phyloP scores from a whole-genome alignment of 2,329 filamentous ascomycete genomes.

The Phoma sp. region DNA sequence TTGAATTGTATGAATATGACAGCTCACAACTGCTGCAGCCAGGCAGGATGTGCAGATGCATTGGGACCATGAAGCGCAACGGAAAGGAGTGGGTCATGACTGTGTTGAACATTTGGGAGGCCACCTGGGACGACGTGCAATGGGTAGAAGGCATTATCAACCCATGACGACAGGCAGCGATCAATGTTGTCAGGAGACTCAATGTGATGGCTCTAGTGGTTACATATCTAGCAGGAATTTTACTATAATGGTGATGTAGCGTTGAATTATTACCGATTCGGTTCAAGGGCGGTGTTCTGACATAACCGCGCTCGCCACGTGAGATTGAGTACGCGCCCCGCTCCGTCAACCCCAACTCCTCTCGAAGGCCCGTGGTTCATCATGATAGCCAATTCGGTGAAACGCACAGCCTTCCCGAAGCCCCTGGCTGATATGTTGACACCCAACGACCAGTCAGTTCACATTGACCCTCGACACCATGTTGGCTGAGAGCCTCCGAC shows the following conservation, averaged over 20 bases:
- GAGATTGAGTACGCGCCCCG: constrained; percentile 34
- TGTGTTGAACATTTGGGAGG: constrained; percentile 59
- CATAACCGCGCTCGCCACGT: constrained; percentile 25
- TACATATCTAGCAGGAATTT: background rate
- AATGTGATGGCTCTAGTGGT: background rate
- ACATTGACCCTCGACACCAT: constrained; percentile 23
- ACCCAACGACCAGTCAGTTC: constrained; percentile 10
- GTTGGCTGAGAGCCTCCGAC: constrained; percentile 29
- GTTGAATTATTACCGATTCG: background rate
- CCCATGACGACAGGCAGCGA: constrained; percentile 14
- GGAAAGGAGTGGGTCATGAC: constrained; percentile 52
- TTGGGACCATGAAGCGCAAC: constrained; percentile 57
- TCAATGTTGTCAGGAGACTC: background rate
- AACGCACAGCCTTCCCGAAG: constrained; percentile 16
- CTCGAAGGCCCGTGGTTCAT: constrained; percentile 12
- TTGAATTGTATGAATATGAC: constrained; percentile 55
- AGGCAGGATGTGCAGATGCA: constrained; percentile 54
- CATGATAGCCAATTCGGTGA: constrained; percentile 11
- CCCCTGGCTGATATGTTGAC: constrained; percentile 34
- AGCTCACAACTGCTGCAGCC: constrained; percentile 52
- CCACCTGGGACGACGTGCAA: constrained; percentile 61
- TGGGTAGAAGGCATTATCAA: constrained; percentile 55
- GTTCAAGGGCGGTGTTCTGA: constrained; percentile 7
- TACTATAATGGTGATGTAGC: background rate
- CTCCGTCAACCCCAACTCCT: constrained; percentile 23